Evolutionary conservation across 352 stramenopile species (phyloP).

Genomic region (Globisporangium abappressorium): DNA sequence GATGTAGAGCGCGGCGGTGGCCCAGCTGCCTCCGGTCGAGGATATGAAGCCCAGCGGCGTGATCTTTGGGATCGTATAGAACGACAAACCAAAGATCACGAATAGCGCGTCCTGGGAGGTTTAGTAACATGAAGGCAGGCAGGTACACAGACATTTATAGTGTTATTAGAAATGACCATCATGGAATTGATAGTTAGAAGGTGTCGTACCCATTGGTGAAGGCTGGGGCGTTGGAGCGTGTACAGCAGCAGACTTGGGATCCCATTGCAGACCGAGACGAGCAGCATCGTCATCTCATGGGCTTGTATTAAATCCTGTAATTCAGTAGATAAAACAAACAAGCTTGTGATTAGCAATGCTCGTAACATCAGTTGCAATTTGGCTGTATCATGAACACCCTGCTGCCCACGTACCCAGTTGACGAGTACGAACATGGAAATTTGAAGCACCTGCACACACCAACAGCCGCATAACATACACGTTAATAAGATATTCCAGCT

Average conservation of each 20-base stretch:
- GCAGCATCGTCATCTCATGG: slow-evolving; percentile 65
- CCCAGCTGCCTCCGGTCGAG: slow-evolving; percentile 68
- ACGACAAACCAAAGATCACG: slow-evolving; percentile 79
- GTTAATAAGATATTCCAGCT: neutral
- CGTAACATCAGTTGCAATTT: too few relatives aligned
- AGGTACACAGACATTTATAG: neutral
- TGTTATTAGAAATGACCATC: neutral
- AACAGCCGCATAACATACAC: slow-evolving; percentile 1
- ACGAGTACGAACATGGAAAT: slow-evolving; percentile 75
- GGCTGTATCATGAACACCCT: neutral
- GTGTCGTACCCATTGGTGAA: slow-evolving; percentile 71
- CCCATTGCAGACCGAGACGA: slow-evolving; percentile 70
- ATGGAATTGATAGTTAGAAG: neutral
- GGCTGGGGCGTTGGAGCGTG: slow-evolving; percentile 58
- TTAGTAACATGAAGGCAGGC: neutral
- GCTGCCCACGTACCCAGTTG: slow-evolving; percentile 37
- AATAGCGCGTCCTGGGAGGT: slow-evolving; percentile 72
- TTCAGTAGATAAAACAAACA: too few relatives aligned
- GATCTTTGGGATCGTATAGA: slow-evolving; percentile 85
- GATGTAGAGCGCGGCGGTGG: slow-evolving; percentile 54
- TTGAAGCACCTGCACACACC: slow-evolving; percentile 53
- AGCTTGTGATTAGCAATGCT: too few relatives aligned
- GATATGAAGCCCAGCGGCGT: slow-evolving; percentile 77
- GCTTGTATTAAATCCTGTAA: slow-evolving; percentile 44
- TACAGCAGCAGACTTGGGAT: slow-evolving; percentile 70